These are phyloP conservation scores for Mycena alexandri DNA, from an alignment of 768 basidiomycete species.

Conservation along the genomic window DNA sequence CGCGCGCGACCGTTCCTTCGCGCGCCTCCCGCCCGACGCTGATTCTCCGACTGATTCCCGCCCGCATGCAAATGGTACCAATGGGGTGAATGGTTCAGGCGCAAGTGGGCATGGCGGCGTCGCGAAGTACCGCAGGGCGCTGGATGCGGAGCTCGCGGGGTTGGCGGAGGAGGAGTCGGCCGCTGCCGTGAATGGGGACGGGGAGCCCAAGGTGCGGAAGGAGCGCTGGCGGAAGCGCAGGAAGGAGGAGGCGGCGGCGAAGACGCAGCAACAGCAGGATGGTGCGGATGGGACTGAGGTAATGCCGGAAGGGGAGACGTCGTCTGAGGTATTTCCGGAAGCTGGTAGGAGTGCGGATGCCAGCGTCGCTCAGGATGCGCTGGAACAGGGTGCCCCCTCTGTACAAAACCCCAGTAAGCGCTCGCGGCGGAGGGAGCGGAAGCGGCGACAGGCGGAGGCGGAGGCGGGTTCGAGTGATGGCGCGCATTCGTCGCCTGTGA, in stretches of 20 bases:
- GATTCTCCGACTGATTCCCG: not conserved
- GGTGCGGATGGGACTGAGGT: not conserved
- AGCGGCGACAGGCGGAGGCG: not conserved
- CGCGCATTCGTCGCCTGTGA: too few relatives aligned
- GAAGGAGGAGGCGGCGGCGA: slow-evolving; percentile 20
- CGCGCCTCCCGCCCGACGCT: slow-evolving; percentile 14
- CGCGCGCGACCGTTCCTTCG: slow-evolving; percentile 27
- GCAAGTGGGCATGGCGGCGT: slow-evolving; percentile 13
- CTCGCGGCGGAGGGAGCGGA: slow-evolving; percentile 10
- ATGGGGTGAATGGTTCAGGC: not conserved
- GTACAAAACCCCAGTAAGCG: slow-evolving; percentile 19
- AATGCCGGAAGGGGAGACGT: not conserved
- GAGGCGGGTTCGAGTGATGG: not conserved
- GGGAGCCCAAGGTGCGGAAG: not conserved
- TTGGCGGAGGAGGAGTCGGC: slow-evolving; percentile 11
- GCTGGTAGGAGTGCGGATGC: not conserved
- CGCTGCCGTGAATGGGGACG: not conserved
- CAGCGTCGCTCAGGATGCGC: too few relatives aligned
- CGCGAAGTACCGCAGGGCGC: slow-evolving; percentile 10
- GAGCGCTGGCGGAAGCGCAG: slow-evolving; percentile 38
- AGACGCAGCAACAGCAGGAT: slow-evolving; percentile 14
- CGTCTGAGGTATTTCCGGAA: not conserved
- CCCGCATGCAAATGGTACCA: slow-evolving; percentile 2
- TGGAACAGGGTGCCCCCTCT: too few relatives aligned
- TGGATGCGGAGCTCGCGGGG: slow-evolving; percentile 27